Evolutionary conservation across 2,329 filamentous ascomycete species (phyloP), one percentile per base, ranked within the genome.

Genomic region (Hymenoscyphus infarciens): DNA sequence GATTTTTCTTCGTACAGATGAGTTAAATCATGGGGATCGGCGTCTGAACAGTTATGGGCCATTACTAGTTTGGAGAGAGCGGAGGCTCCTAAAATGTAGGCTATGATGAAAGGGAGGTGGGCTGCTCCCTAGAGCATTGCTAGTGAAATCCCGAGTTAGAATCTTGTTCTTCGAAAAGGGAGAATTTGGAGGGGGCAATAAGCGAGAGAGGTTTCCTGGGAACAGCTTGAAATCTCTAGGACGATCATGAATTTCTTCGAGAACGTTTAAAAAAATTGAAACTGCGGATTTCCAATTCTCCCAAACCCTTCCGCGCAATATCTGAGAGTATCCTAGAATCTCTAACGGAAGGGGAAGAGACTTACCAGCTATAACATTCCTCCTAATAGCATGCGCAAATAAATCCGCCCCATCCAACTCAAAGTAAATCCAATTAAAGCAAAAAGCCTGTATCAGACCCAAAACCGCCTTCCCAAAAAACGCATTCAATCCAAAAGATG

Each of bases 341-440:
- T n/a, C n/a, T n/a, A 11, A 13, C 1, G 33, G 15, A 38, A 13
- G 33, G 13, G 2, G 4, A 33, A 33, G 10, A 38, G 1, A 65
- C 75, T 68, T 74, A 80, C 80, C 76, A 3, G 79, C 75, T 22
- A 72, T 58, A 1, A 77, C 75, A 42, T 79, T 78, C 1, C 85
- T 77, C 10, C 86, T 78, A 62, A 89, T 88, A 8, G 86, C 86
- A 73, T 88, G 86, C 0, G 81, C 73, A 56, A 81, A 79, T 19
- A 88, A 75, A 69, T 84, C 83, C 61, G 78, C 77, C 1, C 76
- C 79, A 71, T 87, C 85, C 39, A 88, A 79, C 69, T 88, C 84
- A 70, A 87, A 87, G 71, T 87, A 87, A 10, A 87, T 77, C 83
- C 83, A 86, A 69, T 86, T 86, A 68, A 86, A 84, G 57, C 79